Evolutionary conservation across 805 yeast species (phyloP), one percentile per base, ranked within the genome.

Genomic region (Kodamaea laetipori): DNA sequence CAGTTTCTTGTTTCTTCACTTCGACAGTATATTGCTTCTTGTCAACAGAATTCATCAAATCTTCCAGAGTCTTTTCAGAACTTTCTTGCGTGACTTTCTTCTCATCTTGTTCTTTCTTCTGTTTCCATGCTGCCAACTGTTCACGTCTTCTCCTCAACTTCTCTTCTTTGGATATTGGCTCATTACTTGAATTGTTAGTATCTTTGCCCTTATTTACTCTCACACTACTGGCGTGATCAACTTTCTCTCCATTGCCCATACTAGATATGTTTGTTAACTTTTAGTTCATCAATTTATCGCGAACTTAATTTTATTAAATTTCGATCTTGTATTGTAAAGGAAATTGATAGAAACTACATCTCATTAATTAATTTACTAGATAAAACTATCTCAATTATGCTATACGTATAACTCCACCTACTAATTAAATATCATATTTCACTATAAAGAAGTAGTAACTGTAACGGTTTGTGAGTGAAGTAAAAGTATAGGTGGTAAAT

Each of bases 401-500:
- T 16, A 27, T 37, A 30, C n/a, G 11, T 37, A 31, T n/a, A n/a
- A n/a, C n/a, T n/a, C n/a, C n/a, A n/a, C n/a, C n/a, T n/a, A n/a
- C n/a, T n/a, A n/a, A n/a, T n/a, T n/a, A n/a, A n/a, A n/a, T n/a
- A n/a, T n/a, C n/a, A n/a, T n/a, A n/a, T n/a, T n/a, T n/a, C n/a
- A 21, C 37, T 67, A 90, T 49, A 92, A 69, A 25, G 96, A 94
- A 4, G 97, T 90, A 0, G 99, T 92, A 2, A 92, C 99, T 0
- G 99, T 94, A 74, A 94, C 90, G 0, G 96, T 85, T 67, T 89
- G 95, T 0, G 97, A 88, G 57, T 94, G 92, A 43, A 94, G 75
- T 48, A 94, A 64, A 60, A 94, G 60, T 1, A 81, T 75, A 0
- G 98, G 97, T 0, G 97, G 97, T 30, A 94, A 66, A 4, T 78